Base-by-base conservation (phyloP, 2,329 filamentous ascomycete species). In the Alternaria sp. region DNA sequence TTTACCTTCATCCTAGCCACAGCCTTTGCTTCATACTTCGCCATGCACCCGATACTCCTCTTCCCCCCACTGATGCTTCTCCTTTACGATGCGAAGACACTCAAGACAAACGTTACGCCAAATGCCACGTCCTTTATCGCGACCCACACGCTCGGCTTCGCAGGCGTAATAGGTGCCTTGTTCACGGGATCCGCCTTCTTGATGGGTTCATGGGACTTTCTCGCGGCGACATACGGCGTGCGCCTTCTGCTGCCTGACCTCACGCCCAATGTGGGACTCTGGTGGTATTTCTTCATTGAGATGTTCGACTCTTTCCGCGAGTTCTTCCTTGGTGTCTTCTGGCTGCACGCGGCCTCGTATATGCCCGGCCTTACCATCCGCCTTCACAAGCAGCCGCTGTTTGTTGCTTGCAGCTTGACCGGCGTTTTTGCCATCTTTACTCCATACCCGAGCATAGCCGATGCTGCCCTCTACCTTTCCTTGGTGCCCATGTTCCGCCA, bases 281-380 rank as follows among this genome's bases (percentile, higher is more conserved):
- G 95, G 95, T 99, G 95, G 95, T 99, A 99, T 79, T 99, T 99
- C 80, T 98, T 99, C 75, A 96, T 96, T 67, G 94, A 99, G 76
- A 99, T 99, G 88, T 99, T 99, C 76, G 95, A 99, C 79, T 94
- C 93, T 1, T 99, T 99, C 84, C 87, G 95, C 37, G 89, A 90
- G 68, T 99, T 99, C 83, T 99, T 98, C 83, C 86, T 99, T 3
- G 95, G 91, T 54, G 93, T 99, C 48, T 99, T 99, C 81, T 98
- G 96, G 93, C 85, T 99, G 60, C 95, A 99, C 75, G 87, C 98
- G 57, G 88, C 90, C 0, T 90, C 91, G 37, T 99, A 99, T 78
- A 91, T 96, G 34, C 90, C 90, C 14, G 94, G 92, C 0, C 81
- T 99, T 40, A 92, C 90, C 11, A 85, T 97, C 54, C 90, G 94